phyloP scores from a whole-genome alignment of 805 yeast genomes.

The Saccharomycopsis selenospora region DNA sequence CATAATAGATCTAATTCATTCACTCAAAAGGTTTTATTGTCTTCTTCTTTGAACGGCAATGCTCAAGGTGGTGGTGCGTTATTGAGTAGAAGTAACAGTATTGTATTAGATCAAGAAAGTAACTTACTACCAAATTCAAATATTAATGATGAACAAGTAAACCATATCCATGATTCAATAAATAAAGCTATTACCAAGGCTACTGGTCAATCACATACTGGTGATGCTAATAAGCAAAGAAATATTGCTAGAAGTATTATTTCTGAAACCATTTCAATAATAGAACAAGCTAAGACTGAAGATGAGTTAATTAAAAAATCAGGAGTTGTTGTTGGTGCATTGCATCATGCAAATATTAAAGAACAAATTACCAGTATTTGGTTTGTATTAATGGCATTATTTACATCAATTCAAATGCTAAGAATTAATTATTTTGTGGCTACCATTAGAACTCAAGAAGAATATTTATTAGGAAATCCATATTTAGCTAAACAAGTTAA shows the following conservation, averaged over 20 bases:
- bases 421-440: constrained; percentile 91
- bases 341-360: constrained; percentile 22
- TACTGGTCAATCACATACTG: neutral
- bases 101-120: neutral
- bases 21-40: constrained; percentile 15
- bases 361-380: constrained; percentile 52
- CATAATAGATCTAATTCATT: constrained; percentile 18
- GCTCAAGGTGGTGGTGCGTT: neutral
- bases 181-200: constrained; percentile 12
- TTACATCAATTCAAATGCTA: constrained; percentile 84
- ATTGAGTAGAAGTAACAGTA: neutral
- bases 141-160: neutral
- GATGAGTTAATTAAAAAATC: constrained; percentile 14
- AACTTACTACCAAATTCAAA: neutral
- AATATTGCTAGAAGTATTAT: constrained; percentile 8
- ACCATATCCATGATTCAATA: constrained; percentile 4
- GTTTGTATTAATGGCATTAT: constrained; percentile 70
- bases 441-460: constrained; percentile 77
- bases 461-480: constrained; percentile 50
- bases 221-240: neutral
- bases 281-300: constrained; percentile 15
- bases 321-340: constrained; percentile 13
- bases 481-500: constrained; percentile 51
- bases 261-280: constrained; percentile 15
- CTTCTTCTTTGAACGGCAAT: neutral